Percentiles rank a stretch among this genome's conserved stretches.
phyloP scores from a whole-genome alignment of 345 rosid genomes.

The Excoecaria agallocha region DNA sequence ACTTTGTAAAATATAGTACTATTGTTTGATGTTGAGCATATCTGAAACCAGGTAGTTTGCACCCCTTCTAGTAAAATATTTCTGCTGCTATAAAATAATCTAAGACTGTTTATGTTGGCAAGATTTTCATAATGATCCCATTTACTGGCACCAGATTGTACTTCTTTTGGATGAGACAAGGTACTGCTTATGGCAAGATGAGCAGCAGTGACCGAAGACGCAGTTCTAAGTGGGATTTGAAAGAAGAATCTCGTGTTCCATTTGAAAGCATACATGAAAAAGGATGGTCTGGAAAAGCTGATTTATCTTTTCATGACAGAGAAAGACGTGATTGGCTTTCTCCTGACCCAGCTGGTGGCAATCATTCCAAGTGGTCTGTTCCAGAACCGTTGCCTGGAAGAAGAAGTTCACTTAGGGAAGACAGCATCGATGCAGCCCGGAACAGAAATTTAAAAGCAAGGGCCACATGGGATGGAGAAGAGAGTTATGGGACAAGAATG shows the following conservation, averaged over 20 bases:
- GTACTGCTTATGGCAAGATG: slow-evolving; percentile 38
- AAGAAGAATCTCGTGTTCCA: slow-evolving; percentile 52
- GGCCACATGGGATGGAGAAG: slow-evolving; percentile 43
- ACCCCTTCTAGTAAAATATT: background rate
- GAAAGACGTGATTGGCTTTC: slow-evolving; percentile 48
- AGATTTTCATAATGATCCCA: slow-evolving; percentile 8
- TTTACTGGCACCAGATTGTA: slow-evolving; percentile 16
- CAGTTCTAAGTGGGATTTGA: slow-evolving; percentile 76
- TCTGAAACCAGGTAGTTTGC: background rate
- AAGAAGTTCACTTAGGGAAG: slow-evolving; percentile 54
- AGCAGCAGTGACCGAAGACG: slow-evolving; percentile 59
- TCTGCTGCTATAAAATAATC: background rate
- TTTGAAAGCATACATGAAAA: slow-evolving; percentile 35
- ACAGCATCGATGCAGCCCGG: slow-evolving; percentile 31
- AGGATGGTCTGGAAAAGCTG: slow-evolving; percentile 44
- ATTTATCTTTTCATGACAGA: slow-evolving; percentile 39
- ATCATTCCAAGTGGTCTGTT: slow-evolving; percentile 48
- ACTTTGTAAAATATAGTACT: background rate
- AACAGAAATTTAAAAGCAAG: slow-evolving; percentile 31
- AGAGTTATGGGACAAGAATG: slow-evolving; percentile 53
- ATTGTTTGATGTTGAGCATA: background rate
- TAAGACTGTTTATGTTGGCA: background rate
- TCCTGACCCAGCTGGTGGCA: slow-evolving; percentile 42
- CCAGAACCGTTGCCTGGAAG: slow-evolving; percentile 50
- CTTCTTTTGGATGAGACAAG: slow-evolving; percentile 19